Evolutionary conservation across 805 yeast genomes (phyloP).

Genomic region (Candida takata): DNA sequence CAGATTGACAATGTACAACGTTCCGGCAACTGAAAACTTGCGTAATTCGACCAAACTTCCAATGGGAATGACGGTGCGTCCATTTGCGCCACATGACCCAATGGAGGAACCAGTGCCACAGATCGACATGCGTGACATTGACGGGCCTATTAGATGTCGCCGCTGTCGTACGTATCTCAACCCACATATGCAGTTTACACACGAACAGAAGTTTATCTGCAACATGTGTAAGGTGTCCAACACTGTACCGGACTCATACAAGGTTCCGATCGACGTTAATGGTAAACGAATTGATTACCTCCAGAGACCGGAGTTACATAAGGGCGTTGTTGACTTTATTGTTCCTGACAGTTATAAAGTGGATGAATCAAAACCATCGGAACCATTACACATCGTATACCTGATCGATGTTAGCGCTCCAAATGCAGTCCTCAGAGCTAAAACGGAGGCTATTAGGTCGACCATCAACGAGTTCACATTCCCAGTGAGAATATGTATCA

Average conservation of each 20-base stretch:
- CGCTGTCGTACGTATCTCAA: slow-evolving; percentile 90
- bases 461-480: slow-evolving; percentile 29
- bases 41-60: slow-evolving; percentile 71
- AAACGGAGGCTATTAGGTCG: slow-evolving; percentile 64
- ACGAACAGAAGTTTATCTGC: slow-evolving; percentile 63
- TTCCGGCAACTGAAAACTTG: slow-evolving; percentile 69
- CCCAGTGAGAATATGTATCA: slow-evolving; percentile 48
- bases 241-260: slow-evolving; percentile 59
- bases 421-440: slow-evolving; percentile 52
- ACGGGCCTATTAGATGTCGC: slow-evolving; percentile 82
- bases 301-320: slow-evolving; percentile 66
- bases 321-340: slow-evolving; percentile 78
- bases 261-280: slow-evolving; percentile 50
- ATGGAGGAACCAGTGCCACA: slow-evolving; percentile 55
- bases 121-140: slow-evolving; percentile 45
- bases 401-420: slow-evolving; percentile 64
- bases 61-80: slow-evolving; percentile 71
- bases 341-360: slow-evolving; percentile 71
- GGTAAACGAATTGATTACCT: slow-evolving; percentile 59
- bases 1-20: slow-evolving; percentile 71
- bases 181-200: slow-evolving; percentile 64
- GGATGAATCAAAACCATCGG: slow-evolving; percentile 31
- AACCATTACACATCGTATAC: slow-evolving; percentile 62
- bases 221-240: slow-evolving; percentile 81
- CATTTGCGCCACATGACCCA: slow-evolving; percentile 61